These are phyloP conservation scores for Diaporthe ilicicola DNA, from an alignment of 2,329 filamentous ascomycete species.

Conservation along the genomic window DNA sequence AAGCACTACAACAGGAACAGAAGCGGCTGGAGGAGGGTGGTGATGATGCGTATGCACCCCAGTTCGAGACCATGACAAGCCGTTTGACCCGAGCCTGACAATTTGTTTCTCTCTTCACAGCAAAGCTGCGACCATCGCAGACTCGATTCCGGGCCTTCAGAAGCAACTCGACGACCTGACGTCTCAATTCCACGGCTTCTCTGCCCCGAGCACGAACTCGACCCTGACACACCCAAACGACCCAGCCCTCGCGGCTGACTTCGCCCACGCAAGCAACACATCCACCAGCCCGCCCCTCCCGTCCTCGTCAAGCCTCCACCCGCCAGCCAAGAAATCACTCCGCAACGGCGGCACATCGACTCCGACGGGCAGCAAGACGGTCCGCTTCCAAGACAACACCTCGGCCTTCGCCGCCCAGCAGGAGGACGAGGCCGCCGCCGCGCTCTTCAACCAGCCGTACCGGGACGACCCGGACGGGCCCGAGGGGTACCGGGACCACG, in stretches of 20 bases:
- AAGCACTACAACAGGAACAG: constrained; percentile 71
- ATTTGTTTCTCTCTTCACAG: constrained; percentile 47
- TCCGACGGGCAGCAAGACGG: constrained; percentile 67
- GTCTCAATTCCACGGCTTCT: constrained; percentile 79
- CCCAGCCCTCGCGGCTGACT: constrained; percentile 67
- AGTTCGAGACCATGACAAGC: background rate
- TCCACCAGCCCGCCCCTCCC: constrained; percentile 52
- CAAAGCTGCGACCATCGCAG: constrained; percentile 61
- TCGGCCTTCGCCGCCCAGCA: constrained; percentile 58
- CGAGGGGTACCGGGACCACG: constrained; percentile 68
- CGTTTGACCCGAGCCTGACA: constrained; percentile 54
- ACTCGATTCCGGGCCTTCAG: constrained; percentile 74
- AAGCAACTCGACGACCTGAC: constrained; percentile 80
- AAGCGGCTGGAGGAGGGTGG: constrained; percentile 69
- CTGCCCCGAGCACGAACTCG: constrained; percentile 56
- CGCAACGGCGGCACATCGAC: constrained; percentile 44
- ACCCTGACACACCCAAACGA: constrained; percentile 71
- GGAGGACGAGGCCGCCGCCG: constrained; percentile 67
- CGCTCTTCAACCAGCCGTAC: constrained; percentile 66
- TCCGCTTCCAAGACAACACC: constrained; percentile 80
- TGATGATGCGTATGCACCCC: constrained; percentile 65
- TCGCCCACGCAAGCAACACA: constrained; percentile 63
- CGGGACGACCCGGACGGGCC: constrained; percentile 71
- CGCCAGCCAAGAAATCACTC: constrained; percentile 36
- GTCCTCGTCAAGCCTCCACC: constrained; percentile 43